Evolutionary conservation across 768 basidiomycete species (phyloP), one percentile per base, ranked within the genome.

Genomic region (Suillus fuscotomentosus): DNA sequence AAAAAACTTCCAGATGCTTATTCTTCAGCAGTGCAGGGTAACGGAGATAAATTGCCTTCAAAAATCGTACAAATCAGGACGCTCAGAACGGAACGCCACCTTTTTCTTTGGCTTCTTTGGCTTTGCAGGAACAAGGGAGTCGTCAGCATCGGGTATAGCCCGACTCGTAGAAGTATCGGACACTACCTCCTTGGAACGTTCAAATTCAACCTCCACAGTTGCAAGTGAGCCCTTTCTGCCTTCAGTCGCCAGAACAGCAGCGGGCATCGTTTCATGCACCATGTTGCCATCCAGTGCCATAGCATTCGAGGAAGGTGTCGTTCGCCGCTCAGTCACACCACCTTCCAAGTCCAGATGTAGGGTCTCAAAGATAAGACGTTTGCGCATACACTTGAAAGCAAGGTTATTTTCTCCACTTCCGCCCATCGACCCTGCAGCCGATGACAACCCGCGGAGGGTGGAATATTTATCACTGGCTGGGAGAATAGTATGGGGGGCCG

Each of bases 401-500:
- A 99, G 83, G 70, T 99, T 98, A 77, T 99, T 99, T 75, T 98
- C 96, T 9, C 95, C 92, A n/a, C 87, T 87, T 0, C 88, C 89
- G 8, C 84, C 83, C 14, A 78, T 79, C 3, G 79, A 78, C 42
- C 73, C 77, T 20, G 82, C 78, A 27, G 86, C 82, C 2, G 85
- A 83, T 51, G 84, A 85, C 56, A 97, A 79, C 14, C 94, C 95
- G 13, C 97, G 89, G 53, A 99, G 82, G 6, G 85, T 82, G 6
- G 96, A 99, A 66, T 88, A 88, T 68, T 86, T 89, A 69, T 95
- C 90, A 64, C 94, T 94, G 0, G 92, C 86, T 0, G 96, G 82
- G 34, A 90, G 78, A 47, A 95, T 82, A 31, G 88, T 86, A 62
- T 88, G 86, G 0, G 88, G 86, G 5, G 88, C 81, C 3, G 97